Evolutionary conservation across 306 rosid genomes (phyloP).

Genomic region (Erythrophleum fordii): DNA sequence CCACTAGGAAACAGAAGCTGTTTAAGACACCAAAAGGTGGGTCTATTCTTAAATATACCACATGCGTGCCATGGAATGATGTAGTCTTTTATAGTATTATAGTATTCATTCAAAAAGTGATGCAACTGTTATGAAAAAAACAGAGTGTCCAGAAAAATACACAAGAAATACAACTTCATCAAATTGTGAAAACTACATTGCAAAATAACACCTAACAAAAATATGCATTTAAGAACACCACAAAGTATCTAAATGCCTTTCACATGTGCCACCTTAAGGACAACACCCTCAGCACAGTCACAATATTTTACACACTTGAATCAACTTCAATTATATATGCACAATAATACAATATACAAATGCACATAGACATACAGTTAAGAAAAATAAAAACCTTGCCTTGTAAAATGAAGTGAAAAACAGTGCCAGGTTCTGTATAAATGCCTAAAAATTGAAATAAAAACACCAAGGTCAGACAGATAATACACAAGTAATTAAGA

Average conservation of each 20-base stretch:
- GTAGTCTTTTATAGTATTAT: background rate
- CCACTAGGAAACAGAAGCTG: background rate
- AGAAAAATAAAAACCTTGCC: constrained; percentile 47
- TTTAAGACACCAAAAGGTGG: background rate
- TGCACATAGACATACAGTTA: background rate
- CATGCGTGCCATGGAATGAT: background rate
- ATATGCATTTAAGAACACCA: background rate
- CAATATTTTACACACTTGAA: constrained; percentile 15
- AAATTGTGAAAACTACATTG: background rate
- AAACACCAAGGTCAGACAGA: constrained; percentile 21
- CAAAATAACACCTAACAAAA: background rate
- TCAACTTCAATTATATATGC: constrained; percentile 13
- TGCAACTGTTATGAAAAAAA: background rate
- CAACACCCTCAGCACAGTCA: background rate
- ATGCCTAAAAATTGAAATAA: constrained; percentile 58
- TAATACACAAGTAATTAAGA: background rate
- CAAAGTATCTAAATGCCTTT: background rate
- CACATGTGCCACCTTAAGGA: background rate
- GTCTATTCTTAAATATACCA: constrained; percentile 18
- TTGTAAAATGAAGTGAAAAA: constrained; percentile 92
- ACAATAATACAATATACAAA: constrained; percentile 10
- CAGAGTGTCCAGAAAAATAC: background rate
- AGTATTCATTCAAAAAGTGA: background rate
- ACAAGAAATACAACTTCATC: background rate
- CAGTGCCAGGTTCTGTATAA: constrained; percentile 92